Percentiles rank a stretch among this genome's conserved stretches.
Conservation (phyloP, 306 rosid species). For the Astragalus membranaceus region DNA sequence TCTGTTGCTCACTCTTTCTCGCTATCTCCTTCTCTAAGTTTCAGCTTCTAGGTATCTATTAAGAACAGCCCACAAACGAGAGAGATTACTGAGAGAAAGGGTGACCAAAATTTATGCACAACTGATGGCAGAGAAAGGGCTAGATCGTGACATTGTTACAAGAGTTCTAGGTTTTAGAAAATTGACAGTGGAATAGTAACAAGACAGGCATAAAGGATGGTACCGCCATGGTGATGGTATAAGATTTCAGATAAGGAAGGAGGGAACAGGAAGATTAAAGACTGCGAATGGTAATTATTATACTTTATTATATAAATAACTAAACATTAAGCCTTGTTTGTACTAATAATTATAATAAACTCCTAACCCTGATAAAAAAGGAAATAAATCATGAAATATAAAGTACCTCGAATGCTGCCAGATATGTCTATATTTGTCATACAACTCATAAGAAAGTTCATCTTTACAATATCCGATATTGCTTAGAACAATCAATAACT, state of each 20-base stretch:
- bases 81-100: not conserved
- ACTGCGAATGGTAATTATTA: not conserved
- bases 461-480: conserved; percentile 96
- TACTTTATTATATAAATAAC: no score
- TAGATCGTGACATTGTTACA: not conserved
- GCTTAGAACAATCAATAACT: conserved; percentile 76
- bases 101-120: not conserved
- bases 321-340: not conserved
- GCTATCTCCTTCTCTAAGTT: no score
- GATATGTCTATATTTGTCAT: conserved; percentile 70
- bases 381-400: not conserved
- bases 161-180: not conserved
- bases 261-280: not conserved
- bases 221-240: not conserved
- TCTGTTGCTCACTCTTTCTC: no score
- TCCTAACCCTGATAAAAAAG: not conserved
- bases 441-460: conserved; percentile 79
- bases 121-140: not conserved
- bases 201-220: not conserved
- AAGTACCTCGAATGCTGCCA: conserved; percentile 82
- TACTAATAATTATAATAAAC: not conserved
- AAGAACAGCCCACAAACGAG: not conserved
- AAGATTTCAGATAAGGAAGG: not conserved
- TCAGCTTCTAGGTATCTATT: no score
- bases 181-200: not conserved